A percentile compares a stretch with the other conserved stretches of the same genome.
Conservation (phyloP, 1,284 basidiomycete genomes). For the Heliocybe sulcata region DNA sequence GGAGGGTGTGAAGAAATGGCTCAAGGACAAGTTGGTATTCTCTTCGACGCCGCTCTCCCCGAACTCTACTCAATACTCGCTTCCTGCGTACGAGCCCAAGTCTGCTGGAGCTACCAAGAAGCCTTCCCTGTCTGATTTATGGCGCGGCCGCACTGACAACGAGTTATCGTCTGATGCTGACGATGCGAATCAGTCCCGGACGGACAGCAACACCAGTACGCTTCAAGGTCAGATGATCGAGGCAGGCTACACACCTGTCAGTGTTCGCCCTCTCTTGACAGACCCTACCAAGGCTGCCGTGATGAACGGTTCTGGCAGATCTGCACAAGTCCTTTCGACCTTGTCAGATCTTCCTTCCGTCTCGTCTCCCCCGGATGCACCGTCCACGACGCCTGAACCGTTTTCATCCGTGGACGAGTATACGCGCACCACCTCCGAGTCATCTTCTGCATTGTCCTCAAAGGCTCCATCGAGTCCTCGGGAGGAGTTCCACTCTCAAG, state of each 20-base stretch:
- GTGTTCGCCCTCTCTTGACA: background rate
- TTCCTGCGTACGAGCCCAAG: conserved; percentile 19
- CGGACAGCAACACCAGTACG: conserved; percentile 33
- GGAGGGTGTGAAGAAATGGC: conserved; percentile 72
- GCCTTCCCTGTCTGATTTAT: conserved; percentile 56
- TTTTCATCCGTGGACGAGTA: conserved; percentile 59
- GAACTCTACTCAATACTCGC: conserved; percentile 29
- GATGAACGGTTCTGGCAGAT: background rate
- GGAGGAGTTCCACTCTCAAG: conserved; percentile 20
- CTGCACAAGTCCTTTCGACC: conserved; percentile 12
- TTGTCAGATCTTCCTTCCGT: conserved; percentile 24
- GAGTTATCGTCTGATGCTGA: conserved; percentile 59
- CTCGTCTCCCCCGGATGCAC: conserved; percentile 48
- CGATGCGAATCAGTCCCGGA: conserved; percentile 27
- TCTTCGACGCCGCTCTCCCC: conserved; percentile 19
- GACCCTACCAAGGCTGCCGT: background rate
- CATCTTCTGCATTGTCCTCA: conserved; percentile 38
- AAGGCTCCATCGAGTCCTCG: conserved; percentile 28
- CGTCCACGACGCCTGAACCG: conserved; percentile 66
- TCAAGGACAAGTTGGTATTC: conserved; percentile 35
- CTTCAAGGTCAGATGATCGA: conserved; percentile 18
- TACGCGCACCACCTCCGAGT: conserved; percentile 36
- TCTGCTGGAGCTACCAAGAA: conserved; percentile 37
- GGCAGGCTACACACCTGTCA: background rate
- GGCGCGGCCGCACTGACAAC: conserved; percentile 43